Base-by-base conservation (phyloP, 805 yeast genomes). In the Yarrowia keelungensis region DNA sequence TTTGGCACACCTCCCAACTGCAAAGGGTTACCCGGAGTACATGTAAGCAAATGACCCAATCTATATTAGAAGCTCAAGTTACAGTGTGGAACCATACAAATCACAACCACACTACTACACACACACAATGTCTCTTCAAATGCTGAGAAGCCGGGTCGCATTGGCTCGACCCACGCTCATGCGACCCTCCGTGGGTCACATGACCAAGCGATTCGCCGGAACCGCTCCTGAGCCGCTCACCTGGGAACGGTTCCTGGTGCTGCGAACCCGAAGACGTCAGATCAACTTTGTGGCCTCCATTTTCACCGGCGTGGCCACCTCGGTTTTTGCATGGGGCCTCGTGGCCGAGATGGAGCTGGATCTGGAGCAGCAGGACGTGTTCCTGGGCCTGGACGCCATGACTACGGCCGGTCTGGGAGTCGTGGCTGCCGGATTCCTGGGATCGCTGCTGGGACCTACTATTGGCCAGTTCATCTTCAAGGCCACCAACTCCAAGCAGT, bases 351-450 rank as follows among this genome's bases (percentile, higher is more conserved):
- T 90, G 72, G 95, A 91, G 76, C 86, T 95, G 70, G 98, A 94
- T 77, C 90, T 94, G 45, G 67, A 62, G 47, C 45, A 62, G 67
- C 92, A 97, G 53, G 91, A 91, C 76, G 85, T 87, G 70, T 84
- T 94, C 62, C 85, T 90, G 79, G 99, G 98, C 1, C 83, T 94
- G 70, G 98, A 95, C 76, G 92, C 97, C n/a, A 82, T 91, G 73
- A 86, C 90, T 77, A 91, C 91, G 47, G 84, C 89, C 75, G 87
- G 90, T 46, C 91, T 89, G 51, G 92, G 89, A 0, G 85, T 92
- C 53, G 78, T 89, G 68, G 81, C 87, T 14, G 87, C 90, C 14
- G 94, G 94, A 35, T 87, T 86, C 56, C 76, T 89, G 43, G 98
- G 98, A 2, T 92, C 87, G 75, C 79, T 92, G 73, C 81, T 87